Base-by-base conservation (phyloP, 176 grass and related monocot species). In the Oryza meyeriana region DNA sequence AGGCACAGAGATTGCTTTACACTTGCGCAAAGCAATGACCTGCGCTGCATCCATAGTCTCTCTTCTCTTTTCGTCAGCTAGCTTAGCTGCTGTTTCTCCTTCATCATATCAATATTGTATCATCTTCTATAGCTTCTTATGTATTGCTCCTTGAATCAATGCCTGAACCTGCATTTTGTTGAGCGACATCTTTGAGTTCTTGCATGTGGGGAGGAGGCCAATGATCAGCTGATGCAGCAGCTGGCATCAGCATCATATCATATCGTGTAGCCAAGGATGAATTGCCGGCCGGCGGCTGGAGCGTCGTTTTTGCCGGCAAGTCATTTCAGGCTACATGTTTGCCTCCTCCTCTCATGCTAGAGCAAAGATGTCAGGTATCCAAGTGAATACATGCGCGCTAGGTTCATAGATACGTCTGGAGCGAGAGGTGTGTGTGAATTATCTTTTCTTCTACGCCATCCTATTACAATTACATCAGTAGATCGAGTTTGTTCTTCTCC, bases 261-360 rank as follows among this genome's bases (percentile, higher is more conserved):
- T 50, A 85, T 78, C 87, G 72, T 87, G 89, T 86, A 94, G 94
- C 94, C 94, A 97, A 94, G 94, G 82, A 94, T 97, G 94, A 97
- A 67, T 97, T 94, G 94, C 87, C 94, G 85, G 66, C 58, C 16
- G 12, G 41, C 41, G 2, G 36, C 11, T 4, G 41, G 0, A 1
- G 3, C 44, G 41, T 0, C 55, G n/a, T 59, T n/a, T 59, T 48
- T 4, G 55, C 74, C 76, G 76, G 91, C 89, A 81, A 90, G 71
- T 84, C 80, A 84, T 88, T 61, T 64, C 5, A 86, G 89, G 94
- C 89, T 90, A 94, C 78, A 85, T 87, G 83, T 84, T 97, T 81
- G 78, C 79, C 91, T 80, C 85, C 69, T 94, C 34, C 69, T 89
- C 84, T 89, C 82, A 94, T 94, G 91, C 91, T 34, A 62, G 89